These are phyloP conservation scores for Dillenia turbinata DNA, from an alignment of 164 flowering plant species.

Conservation along the genomic window DNA sequence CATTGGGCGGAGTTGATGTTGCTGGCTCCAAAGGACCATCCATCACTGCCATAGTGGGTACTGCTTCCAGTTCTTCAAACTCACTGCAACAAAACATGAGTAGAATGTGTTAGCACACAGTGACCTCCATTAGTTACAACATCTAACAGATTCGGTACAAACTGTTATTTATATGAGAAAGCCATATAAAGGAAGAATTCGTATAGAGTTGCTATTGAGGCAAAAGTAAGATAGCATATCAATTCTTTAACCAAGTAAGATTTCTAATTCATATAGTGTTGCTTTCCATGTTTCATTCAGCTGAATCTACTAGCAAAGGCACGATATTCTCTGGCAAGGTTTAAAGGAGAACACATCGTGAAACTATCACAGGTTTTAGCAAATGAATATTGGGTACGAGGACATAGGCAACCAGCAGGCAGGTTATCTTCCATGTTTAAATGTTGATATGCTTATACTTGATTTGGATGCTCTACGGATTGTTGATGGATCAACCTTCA, in stretches of 20 bases:
- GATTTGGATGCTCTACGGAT: no score
- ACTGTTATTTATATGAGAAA: no score
- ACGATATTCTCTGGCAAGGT: constrained; percentile 80
- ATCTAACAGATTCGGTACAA: no score
- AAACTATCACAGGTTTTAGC: constrained; percentile 94
- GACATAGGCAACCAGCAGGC: constrained; percentile 95
- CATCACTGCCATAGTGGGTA: constrained; percentile 78
- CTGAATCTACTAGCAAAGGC: constrained; percentile 82
- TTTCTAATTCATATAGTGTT: neutral
- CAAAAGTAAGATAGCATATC: no score
- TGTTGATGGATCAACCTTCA: no score
- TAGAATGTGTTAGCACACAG: neutral
- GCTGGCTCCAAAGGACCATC: constrained; percentile 92
- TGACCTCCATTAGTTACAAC: no score
- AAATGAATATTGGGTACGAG: constrained; percentile 91
- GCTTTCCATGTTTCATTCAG: constrained; percentile 31
- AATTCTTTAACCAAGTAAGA: no score
- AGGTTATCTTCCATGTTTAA: constrained; percentile 12
- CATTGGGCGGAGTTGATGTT: constrained; percentile 41
- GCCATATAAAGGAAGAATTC: no score
- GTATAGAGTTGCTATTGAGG: no score
- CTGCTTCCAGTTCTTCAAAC: constrained; percentile 90
- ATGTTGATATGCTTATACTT: no score
- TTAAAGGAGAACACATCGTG: constrained; percentile 91
- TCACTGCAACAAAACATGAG: constrained; percentile 41